A percentile compares a stretch with the other conserved stretches of the same genome.
phyloP scores from a whole-genome alignment of 768 basidiomycete genomes.

The Clavulina sp. region DNA sequence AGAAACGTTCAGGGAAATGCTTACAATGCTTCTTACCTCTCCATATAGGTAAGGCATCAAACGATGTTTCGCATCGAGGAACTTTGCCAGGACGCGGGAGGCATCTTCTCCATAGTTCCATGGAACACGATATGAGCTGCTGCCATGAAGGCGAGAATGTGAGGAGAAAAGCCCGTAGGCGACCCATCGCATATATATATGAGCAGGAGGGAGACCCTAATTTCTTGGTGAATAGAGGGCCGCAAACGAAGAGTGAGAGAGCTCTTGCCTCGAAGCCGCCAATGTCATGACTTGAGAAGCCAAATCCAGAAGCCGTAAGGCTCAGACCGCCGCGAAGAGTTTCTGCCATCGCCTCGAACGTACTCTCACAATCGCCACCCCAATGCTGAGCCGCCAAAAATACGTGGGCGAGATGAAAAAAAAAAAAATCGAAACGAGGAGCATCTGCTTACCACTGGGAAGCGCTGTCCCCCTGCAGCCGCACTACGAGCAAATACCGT shows the following conservation, averaged over 20 bases:
- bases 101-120: constrained; percentile 50
- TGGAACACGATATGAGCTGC: constrained; percentile 55
- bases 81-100: constrained; percentile 23
- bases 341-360: constrained; percentile 66
- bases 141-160: constrained; percentile 58
- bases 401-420: too few species aligned
- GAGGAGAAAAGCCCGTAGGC: constrained; percentile 63
- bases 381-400: too few species aligned
- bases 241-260: too few species aligned
- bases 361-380: constrained; percentile 64
- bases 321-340: constrained; percentile 48
- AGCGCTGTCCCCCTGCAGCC: constrained; percentile 51
- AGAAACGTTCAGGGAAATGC: neutral
- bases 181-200: constrained; percentile 60
- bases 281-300: constrained; percentile 57
- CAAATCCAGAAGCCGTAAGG: constrained; percentile 49
- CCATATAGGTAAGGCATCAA: constrained; percentile 52
- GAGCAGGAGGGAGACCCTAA: constrained; percentile 46
- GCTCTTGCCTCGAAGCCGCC: constrained; percentile 43
- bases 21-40: constrained; percentile 18
- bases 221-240: too few species aligned
- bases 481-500: constrained; percentile 53
- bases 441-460: constrained; percentile 23
- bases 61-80: constrained; percentile 46
- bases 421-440: too few species aligned